Conservation (phyloP, 1,139 yeast genomes). For the Yamadazyma triangularis region DNA sequence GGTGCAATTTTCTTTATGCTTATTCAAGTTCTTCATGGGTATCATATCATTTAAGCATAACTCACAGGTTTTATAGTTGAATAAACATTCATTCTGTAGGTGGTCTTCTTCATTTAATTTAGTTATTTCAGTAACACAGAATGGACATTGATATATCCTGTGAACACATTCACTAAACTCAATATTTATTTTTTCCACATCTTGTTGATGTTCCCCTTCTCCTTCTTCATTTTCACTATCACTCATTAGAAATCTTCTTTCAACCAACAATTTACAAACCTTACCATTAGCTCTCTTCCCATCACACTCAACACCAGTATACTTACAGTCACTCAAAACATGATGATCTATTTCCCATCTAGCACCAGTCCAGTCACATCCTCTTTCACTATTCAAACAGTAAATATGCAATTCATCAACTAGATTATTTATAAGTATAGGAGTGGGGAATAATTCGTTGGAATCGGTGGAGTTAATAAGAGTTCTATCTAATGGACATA, state of each 20-base stretch:
- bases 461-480: slow-evolving; percentile 32
- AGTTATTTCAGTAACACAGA: slow-evolving; percentile 34
- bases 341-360: slow-evolving; percentile 61
- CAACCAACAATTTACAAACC: slow-evolving; percentile 9
- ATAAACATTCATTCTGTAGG: slow-evolving; percentile 34
- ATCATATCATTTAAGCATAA: slow-evolving; percentile 40
- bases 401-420: slow-evolving; percentile 56
- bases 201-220: no score
- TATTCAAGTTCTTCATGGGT: slow-evolving; percentile 26
- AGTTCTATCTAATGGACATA: slow-evolving; percentile 64
- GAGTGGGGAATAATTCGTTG: slow-evolving; percentile 56
- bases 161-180: slow-evolving; percentile 35
- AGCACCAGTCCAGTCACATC: slow-evolving; percentile 56
- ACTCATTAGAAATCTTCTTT: slow-evolving; percentile 8
- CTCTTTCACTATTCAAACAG: slow-evolving; percentile 51
- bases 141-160: slow-evolving; percentile 27
- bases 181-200: slow-evolving; percentile 4
- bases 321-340: slow-evolving; percentile 44
- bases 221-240: slow-evolving; percentile 3
- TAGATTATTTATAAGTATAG: slow-evolving; percentile 55
- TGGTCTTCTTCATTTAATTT: slow-evolving; percentile 29
- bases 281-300: slow-evolving; percentile 17
- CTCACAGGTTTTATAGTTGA: slow-evolving; percentile 37
- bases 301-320: slow-evolving; percentile 46
- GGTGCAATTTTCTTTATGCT: slow-evolving; percentile 33